phyloP scores from a whole-genome alignment of 257 asterid species.

The Solanum phureja region DNA sequence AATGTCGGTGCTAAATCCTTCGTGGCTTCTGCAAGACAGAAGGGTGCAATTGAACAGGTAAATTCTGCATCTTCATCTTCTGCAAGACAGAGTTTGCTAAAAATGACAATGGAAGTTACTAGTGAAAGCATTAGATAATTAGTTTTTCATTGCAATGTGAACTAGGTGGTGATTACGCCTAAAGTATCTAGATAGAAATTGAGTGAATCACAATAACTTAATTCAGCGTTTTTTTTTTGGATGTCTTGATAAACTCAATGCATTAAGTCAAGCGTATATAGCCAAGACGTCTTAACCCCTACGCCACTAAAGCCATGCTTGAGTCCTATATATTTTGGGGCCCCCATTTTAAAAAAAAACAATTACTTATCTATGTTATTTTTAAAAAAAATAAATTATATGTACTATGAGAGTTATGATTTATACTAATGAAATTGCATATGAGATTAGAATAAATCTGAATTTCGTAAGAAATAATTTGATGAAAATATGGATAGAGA shows the following conservation, averaged over 20 bases:
- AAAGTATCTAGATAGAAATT: neutral
- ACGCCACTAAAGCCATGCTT: too few relatives aligned
- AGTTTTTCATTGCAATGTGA: neutral
- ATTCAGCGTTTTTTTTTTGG: neutral
- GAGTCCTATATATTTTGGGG: too few relatives aligned
- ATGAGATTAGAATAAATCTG: too few relatives aligned
- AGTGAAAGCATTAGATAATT: neutral
- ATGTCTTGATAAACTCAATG: neutral
- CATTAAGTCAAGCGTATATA: neutral
- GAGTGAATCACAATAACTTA: neutral
- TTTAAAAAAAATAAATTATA: too few relatives aligned
- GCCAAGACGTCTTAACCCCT: too few relatives aligned
- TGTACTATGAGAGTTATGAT: too few relatives aligned
- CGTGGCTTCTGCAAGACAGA: conserved; percentile 71
- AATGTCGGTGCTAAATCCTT: conserved; percentile 43
- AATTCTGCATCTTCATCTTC: neutral
- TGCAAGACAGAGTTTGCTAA: neutral
- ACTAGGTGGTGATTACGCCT: neutral
- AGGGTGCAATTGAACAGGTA: conserved; percentile 62
- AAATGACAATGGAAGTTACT: neutral
- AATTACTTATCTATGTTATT: too few relatives aligned
- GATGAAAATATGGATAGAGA: too few relatives aligned
- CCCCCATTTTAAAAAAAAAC: too few relatives aligned
- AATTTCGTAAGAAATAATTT: too few relatives aligned
- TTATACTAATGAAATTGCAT: too few relatives aligned